These are phyloP conservation scores for Syzygium malaccense DNA, from an alignment of 441 rosid species.

Conservation along the genomic window DNA sequence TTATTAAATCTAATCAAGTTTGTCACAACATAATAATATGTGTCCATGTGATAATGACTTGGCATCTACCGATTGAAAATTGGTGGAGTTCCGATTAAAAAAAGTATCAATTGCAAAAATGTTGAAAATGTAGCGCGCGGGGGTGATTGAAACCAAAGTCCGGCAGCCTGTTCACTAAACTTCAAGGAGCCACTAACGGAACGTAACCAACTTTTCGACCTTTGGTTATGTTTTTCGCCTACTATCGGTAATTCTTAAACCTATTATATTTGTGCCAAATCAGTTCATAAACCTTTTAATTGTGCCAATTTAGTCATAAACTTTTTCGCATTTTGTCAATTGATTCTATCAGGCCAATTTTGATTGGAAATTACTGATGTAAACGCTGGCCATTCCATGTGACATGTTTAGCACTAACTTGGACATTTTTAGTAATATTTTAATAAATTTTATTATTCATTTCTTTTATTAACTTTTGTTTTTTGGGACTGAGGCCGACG, in stretches of 20 bases:
- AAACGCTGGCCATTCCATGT: accelerated
- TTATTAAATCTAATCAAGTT: background rate
- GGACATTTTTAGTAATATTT: background rate
- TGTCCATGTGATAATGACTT: background rate
- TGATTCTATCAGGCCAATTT: accelerated
- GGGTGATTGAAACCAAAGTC: background rate
- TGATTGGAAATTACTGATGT: accelerated
- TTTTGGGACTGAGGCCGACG: background rate
- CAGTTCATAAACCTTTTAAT: accelerated
- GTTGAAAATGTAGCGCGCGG: background rate
- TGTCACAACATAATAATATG: background rate
- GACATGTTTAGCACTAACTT: accelerated
- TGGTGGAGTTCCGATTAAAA: background rate
- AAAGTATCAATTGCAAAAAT: background rate
- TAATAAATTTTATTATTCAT: background rate
- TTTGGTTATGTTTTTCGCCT: background rate
- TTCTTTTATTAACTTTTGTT: background rate
- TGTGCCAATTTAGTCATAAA: too few relatives aligned
- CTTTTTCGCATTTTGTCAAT: accelerated
- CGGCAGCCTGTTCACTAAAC: accelerated
- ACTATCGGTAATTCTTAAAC: background rate
- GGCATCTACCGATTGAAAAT: background rate
- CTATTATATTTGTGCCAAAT: background rate
- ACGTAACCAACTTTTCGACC: background rate
- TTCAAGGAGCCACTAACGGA: background rate